These are phyloP conservation scores for Fusarium austroafricanum DNA, from an alignment of 2,329 filamentous ascomycete species.

Conservation along the genomic window DNA sequence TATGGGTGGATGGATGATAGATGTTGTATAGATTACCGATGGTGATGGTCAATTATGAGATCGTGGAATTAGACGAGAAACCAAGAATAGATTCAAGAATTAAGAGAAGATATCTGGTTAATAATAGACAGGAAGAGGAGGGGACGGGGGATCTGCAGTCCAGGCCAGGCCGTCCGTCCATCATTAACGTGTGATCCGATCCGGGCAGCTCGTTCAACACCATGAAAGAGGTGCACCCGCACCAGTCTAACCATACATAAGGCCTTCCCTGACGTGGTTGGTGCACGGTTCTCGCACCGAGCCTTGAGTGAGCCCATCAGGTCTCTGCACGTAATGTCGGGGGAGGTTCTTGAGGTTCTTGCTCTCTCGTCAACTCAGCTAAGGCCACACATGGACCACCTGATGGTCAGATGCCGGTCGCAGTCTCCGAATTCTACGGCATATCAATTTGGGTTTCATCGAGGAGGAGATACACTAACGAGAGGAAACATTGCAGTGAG, in stretches of 20 bases:
- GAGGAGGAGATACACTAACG: constrained; percentile 30
- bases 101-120: constrained; percentile 30
- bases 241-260: constrained; percentile 46
- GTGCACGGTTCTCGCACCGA: constrained; percentile 46
- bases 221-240: constrained; percentile 45
- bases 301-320: constrained; percentile 46
- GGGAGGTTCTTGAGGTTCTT: constrained; percentile 36
- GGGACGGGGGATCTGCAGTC: constrained; percentile 40
- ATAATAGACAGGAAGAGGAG: constrained; percentile 33
- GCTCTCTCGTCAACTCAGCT: constrained; percentile 35
- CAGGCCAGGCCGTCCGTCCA: constrained; percentile 6
- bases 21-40: constrained; percentile 12
- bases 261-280: constrained; percentile 47
- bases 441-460: constrained; percentile 32
- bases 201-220: constrained; percentile 46
- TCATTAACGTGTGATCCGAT: constrained; percentile 48
- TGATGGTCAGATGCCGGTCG: constrained; percentile 44
- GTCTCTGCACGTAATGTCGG: constrained; percentile 44
- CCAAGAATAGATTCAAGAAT: constrained; percentile 25
- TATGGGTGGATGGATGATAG: constrained; percentile 10
- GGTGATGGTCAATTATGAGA: constrained; percentile 14
- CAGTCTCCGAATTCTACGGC: constrained; percentile 30
- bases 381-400: constrained; percentile 43
- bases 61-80: constrained; percentile 16
- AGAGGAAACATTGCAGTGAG: constrained; percentile 17